phyloP scores from a whole-genome alignment of 2,329 filamentous ascomycete genomes.

The Penicillium sp. region DNA sequence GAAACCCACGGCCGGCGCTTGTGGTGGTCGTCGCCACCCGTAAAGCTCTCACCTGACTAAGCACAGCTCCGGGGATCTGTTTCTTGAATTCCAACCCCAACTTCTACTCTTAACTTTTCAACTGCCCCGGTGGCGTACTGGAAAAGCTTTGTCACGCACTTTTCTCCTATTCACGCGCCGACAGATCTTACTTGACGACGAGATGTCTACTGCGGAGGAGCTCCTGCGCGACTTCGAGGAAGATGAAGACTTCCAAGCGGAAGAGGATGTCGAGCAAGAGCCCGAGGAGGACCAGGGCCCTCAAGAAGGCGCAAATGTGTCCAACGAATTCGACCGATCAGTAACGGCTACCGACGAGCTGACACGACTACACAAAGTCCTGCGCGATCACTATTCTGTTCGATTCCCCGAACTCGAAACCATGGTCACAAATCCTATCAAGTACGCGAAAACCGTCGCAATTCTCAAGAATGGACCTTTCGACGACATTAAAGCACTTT shows the following conservation, averaged over 20 bases:
- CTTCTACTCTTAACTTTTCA: not conserved
- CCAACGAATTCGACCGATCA: conserved; percentile 79
- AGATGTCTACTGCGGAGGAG: conserved; percentile 90
- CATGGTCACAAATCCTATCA: conserved; percentile 83
- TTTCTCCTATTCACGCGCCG: not conserved
- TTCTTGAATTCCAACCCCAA: conserved; percentile 2
- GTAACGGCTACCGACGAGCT: conserved; percentile 93
- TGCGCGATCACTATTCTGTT: conserved; percentile 90
- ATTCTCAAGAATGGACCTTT: conserved; percentile 91
- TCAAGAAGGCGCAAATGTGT: conserved; percentile 61
- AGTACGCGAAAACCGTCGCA: conserved; percentile 91
- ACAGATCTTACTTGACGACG: conserved; percentile 7
- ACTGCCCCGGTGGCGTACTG: conserved; percentile 5
- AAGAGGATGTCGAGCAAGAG: conserved; percentile 56
- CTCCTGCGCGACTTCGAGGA: conserved; percentile 80
- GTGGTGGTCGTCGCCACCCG: conserved; percentile 21
- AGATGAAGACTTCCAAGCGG: conserved; percentile 49
- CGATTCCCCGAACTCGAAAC: conserved; percentile 90
- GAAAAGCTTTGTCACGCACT: not conserved
- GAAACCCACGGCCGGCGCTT: conserved; percentile 18
- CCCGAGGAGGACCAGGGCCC: conserved; percentile 59
- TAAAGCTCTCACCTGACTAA: conserved; percentile 21
- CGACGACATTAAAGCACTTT: conserved; percentile 76
- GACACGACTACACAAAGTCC: conserved; percentile 89
- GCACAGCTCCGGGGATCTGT: conserved; percentile 3